phyloP scores from a whole-genome alignment of 345 rosid genomes.

The Hypericum perforatum region DNA sequence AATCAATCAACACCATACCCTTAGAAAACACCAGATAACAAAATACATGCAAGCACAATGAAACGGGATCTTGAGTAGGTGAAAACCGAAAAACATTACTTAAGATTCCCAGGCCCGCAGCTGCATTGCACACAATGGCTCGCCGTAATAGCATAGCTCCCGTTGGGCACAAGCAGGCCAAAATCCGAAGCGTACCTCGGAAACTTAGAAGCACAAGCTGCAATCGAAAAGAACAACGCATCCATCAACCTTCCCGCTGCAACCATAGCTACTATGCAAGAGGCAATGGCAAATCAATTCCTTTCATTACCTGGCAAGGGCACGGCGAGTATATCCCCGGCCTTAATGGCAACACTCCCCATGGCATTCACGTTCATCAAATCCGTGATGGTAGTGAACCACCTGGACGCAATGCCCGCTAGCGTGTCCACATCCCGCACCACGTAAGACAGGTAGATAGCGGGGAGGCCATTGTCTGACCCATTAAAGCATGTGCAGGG shows the following conservation, averaged over 20 bases:
- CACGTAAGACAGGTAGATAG: slow-evolving; percentile 75
- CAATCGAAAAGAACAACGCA: slow-evolving; percentile 12
- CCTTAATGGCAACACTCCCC: slow-evolving; percentile 62
- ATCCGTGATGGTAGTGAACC: slow-evolving; percentile 67
- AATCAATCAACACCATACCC: slow-evolving; percentile 8
- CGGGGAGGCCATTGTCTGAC: slow-evolving; percentile 71
- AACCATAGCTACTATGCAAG: neutral
- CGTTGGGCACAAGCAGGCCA: slow-evolving; percentile 76
- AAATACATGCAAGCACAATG: slow-evolving; percentile 7
- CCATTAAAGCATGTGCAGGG: slow-evolving; percentile 94
- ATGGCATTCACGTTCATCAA: slow-evolving; percentile 91
- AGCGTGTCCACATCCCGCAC: slow-evolving; percentile 59
- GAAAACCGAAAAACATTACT: slow-evolving; percentile 32
- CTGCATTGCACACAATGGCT: slow-evolving; percentile 97
- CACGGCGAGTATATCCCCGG: slow-evolving; percentile 77
- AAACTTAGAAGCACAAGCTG: slow-evolving; percentile 89
- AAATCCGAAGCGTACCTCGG: slow-evolving; percentile 66
- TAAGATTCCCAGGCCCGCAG: slow-evolving; percentile 68
- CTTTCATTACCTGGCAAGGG: slow-evolving; percentile 56
- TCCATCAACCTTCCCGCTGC: too few species aligned
- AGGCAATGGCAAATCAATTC: neutral
- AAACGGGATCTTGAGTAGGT: too few species aligned
- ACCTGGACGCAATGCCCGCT: slow-evolving; percentile 57
- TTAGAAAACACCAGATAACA: slow-evolving; percentile 1
- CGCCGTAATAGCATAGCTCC: slow-evolving; percentile 87